phyloP scores from a whole-genome alignment of 768 basidiomycete species.

The Trametes coccinea region DNA sequence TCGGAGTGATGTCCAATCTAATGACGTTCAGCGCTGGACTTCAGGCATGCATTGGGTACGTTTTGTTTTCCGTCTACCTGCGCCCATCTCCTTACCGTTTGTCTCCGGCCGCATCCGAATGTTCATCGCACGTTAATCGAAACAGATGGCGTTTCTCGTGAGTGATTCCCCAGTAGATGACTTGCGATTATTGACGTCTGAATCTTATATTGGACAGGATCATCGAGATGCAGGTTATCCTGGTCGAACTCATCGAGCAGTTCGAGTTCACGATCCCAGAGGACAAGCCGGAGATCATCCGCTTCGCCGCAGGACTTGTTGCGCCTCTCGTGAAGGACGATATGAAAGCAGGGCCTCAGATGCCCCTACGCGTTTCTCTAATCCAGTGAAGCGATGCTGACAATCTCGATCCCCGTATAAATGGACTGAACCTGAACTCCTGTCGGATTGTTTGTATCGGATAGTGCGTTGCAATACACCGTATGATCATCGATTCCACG shows the following conservation, averaged over 20 bases:
- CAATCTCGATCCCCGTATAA: too few relatives aligned
- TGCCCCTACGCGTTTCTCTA: slow-evolving; percentile 36
- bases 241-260: slow-evolving; percentile 37
- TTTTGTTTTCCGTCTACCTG: neutral
- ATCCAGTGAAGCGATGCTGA: too few relatives aligned
- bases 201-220: slow-evolving; percentile 17
- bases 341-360: slow-evolving; percentile 31
- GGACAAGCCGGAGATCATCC: slow-evolving; percentile 33
- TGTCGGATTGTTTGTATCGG: too few relatives aligned
- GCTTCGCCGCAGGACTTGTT: slow-evolving; percentile 36
- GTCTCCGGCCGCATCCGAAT: neutral
- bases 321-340: slow-evolving; percentile 36
- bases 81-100: neutral
- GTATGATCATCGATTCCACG: too few relatives aligned
- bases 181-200: too few relatives aligned
- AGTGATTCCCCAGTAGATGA: slow-evolving; percentile 9
- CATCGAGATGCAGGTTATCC: slow-evolving; percentile 38
- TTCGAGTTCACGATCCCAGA: slow-evolving; percentile 37
- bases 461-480: too few relatives aligned
- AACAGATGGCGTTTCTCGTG: slow-evolving; percentile 35
- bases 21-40: slow-evolving; percentile 19
- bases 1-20: slow-evolving; percentile 20
- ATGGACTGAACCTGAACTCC: too few relatives aligned
- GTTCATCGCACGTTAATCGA: neutral
- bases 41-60: slow-evolving; percentile 27